Percentiles rank a stretch among this genome's conserved stretches.
phyloP scores from a whole-genome alignment of 208 protist species.

The Blastocrithidia nonstop region DNA sequence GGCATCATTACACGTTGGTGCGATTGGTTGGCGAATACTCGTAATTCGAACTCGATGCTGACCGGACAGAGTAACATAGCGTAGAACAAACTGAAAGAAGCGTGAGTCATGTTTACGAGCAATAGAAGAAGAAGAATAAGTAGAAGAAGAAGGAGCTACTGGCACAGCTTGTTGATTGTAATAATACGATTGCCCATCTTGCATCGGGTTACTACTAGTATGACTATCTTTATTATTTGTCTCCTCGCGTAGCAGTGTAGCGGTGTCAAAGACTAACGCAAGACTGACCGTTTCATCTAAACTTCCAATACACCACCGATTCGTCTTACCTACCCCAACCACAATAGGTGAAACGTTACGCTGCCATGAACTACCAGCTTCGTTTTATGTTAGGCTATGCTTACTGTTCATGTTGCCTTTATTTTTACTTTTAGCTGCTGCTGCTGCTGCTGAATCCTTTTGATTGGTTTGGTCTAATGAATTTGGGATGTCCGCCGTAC shows the following conservation, averaged over 20 bases:
- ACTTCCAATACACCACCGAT: conserved; percentile 40
- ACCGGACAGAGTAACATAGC: conserved; percentile 77
- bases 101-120: conserved; percentile 15
- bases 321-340: conserved; percentile 14
- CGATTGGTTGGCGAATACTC: conserved; percentile 52
- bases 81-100: conserved; percentile 90
- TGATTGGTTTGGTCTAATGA: conserved; percentile 1
- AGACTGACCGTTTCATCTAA: conserved; percentile 45
- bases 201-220: background rate
- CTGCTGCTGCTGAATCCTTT: too few relatives aligned
- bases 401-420: conserved; percentile 1
- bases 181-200: background rate
- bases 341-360: conserved; percentile 32
- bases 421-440: background rate
- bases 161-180: too few relatives aligned
- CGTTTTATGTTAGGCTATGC: background rate
- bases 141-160: too few relatives aligned
- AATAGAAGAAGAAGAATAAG: background rate
- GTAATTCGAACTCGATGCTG: conserved; percentile 81
- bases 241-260: conserved; percentile 18
- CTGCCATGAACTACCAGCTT: conserved; percentile 21
- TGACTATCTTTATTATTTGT: background rate
- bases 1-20: conserved; percentile 17
- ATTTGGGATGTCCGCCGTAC: conserved; percentile 38
- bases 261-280: conserved; percentile 66